A percentile compares a stretch with the other conserved stretches of the same genome.
phyloP scores from a whole-genome alignment of 192 early-diverging fungal species.

The Linnemannia elongata region DNA sequence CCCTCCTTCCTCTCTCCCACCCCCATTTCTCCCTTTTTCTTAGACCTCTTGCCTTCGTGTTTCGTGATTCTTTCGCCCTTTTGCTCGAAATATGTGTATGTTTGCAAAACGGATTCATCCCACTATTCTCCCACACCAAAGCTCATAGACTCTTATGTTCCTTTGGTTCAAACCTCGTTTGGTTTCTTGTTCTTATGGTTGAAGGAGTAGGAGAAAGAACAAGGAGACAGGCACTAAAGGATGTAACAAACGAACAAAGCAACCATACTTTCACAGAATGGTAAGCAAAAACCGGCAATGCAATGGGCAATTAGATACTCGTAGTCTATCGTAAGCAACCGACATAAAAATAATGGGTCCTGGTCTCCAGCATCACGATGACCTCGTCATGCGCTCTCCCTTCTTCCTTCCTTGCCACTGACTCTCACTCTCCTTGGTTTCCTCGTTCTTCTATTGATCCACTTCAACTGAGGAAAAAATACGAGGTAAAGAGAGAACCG shows the following conservation, averaged over 20 bases:
- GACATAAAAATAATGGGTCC: too few species aligned
- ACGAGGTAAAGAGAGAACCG: too few species aligned
- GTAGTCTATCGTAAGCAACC: too few species aligned
- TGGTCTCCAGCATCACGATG: too few species aligned
- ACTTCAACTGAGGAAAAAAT: too few species aligned
- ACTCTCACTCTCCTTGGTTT: slow-evolving; percentile 1
- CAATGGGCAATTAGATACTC: too few species aligned
- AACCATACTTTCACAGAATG: background rate
- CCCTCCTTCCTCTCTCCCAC: background rate
- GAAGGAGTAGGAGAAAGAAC: background rate
- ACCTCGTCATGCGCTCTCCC: too few species aligned
- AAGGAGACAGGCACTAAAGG: background rate
- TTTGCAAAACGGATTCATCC: background rate
- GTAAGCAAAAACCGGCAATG: too few species aligned
- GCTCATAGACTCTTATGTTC: background rate
- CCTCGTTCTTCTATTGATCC: background rate
- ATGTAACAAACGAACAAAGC: background rate
- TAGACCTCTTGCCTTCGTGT: background rate
- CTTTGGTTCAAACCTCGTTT: background rate
- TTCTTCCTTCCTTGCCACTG: background rate
- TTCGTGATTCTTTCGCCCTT: background rate
- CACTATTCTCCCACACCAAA: background rate
- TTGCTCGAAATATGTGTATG: background rate
- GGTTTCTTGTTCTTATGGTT: background rate
- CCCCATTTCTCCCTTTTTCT: background rate